These are phyloP conservation scores for Ceratobasidium sp. DNA, from an alignment of 1,284 basidiomycete species.

Conservation along the genomic window DNA sequence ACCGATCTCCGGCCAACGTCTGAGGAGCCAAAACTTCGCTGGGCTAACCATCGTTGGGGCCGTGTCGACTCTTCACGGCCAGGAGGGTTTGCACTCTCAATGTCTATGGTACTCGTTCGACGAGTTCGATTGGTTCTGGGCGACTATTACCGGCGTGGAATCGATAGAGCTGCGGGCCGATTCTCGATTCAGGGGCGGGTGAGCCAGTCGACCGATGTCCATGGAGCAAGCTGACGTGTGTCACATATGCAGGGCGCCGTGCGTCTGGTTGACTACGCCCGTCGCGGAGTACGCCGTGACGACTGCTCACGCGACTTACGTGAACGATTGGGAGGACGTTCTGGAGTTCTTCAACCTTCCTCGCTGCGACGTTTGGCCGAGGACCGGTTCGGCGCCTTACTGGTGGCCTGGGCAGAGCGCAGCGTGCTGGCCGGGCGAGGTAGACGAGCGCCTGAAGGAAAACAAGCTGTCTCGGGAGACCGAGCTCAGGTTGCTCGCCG, in stretches of 20 bases:
- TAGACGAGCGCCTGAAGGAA: not conserved
- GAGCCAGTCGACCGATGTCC: not conserved
- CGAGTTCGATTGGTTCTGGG: conserved; percentile 30
- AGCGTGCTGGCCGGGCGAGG: not conserved
- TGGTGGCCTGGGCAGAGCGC: conserved; percentile 8
- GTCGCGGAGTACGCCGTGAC: conserved; percentile 19
- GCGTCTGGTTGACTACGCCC: not conserved
- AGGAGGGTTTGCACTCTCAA: conserved; percentile 9
- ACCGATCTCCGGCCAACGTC: not conserved
- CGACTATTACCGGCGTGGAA: not conserved
- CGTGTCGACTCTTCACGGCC: conserved; percentile 6
- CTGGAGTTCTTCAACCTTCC: conserved; percentile 3
- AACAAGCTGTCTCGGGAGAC: not conserved
- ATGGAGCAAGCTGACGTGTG: not conserved
- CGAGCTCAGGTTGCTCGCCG: not conserved
- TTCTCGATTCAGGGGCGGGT: conserved; percentile 6
- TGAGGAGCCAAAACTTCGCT: not conserved
- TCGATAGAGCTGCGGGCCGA: conserved; percentile 4
- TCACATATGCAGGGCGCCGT: not conserved
- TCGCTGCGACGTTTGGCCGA: not conserved
- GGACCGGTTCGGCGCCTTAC: not conserved
- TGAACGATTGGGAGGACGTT: not conserved
- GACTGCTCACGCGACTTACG: not conserved
- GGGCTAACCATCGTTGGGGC: not conserved
- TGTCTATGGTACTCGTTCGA: conserved; percentile 8